A percentile compares a stretch with the other conserved stretches of the same genome.
phyloP scores from a whole-genome alignment of 148 eudicot species.

The Nyssa sinensis region DNA sequence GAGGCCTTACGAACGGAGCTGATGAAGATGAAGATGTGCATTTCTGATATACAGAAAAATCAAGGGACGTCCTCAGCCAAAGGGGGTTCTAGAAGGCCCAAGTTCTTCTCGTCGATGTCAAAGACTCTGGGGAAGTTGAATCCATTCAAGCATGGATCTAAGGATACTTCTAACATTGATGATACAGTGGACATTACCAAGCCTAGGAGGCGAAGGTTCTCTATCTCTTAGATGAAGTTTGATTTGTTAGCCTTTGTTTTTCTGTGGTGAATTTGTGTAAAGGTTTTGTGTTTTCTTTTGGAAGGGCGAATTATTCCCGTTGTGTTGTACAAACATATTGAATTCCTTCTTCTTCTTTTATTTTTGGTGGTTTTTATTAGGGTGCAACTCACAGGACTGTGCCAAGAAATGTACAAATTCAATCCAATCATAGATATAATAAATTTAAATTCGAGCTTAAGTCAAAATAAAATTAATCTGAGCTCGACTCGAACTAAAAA shows the following conservation, averaged over 20 bases:
- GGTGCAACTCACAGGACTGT: too few species aligned
- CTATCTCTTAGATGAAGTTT: conserved; percentile 48
- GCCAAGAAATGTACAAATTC: too few species aligned
- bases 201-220: conserved; percentile 91
- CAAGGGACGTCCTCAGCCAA: conserved; percentile 39
- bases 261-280: neutral
- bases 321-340: too few species aligned
- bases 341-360: too few species aligned
- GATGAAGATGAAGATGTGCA: conserved; percentile 77
- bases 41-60: conserved; percentile 52
- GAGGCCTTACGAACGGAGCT: conserved; percentile 65
- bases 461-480: too few species aligned
- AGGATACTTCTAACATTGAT: conserved; percentile 73
- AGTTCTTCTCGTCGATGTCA: conserved; percentile 83
- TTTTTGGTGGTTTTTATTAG: too few species aligned
- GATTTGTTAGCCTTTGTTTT: neutral
- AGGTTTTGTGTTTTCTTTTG: neutral
- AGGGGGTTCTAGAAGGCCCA: conserved; percentile 30
- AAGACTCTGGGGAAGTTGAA: conserved; percentile 83
- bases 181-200: conserved; percentile 67
- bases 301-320: neutral
- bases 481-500: too few species aligned
- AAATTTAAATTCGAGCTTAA: too few species aligned
- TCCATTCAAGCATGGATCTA: conserved; percentile 89
- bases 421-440: too few species aligned